Evolutionary conservation across 805 yeast species (phyloP), one percentile per base, ranked within the genome.

Genomic region (Schwanniomyces sp.): DNA sequence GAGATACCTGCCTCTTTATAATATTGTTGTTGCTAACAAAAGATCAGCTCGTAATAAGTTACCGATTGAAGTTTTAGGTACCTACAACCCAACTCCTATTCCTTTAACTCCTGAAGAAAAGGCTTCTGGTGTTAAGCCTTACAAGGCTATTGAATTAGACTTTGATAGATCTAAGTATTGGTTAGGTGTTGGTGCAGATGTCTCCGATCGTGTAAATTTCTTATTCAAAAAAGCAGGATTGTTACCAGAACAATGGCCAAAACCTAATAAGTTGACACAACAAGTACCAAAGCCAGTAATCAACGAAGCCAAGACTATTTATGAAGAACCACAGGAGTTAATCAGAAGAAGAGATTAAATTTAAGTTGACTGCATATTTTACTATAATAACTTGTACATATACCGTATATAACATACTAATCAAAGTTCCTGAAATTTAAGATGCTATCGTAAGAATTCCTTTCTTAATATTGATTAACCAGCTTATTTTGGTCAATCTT

Each of bases 141-240:
- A 79, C 42, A 92, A 94, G 64, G 91, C 91, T 55, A 80, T 92
- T 36, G 79, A 84, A 55, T 72, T 94, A 32, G 98, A 94, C 63
- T 91, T 94, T 62, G 82, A 83, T 53, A 82, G 97, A 58, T 82
- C 96, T 5, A 90, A 90, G 66, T 94, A 94, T 69, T 94, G 99
- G 99, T 72, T 94, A 30, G 96, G 97, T 58, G 96, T 90, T 16
- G 99, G 99, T 10, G 98, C 98, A 1, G 96, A 88, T 63, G 96
- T 97, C 6, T 83, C 92, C 21, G 91, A 86, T 39, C 74, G 94
- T 3, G 96, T 92, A 10, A 78, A 82, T 2, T 82, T 82, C 54
- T 70, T 94, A 44, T 80, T 94, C 63, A 84, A 82, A 62, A 89
- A 85, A 65, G 90, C 88, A 40, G 91, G 96, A 50, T 79, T 81